phyloP scores from a whole-genome alignment of 2,329 filamentous ascomycete genomes.

The Podosphaera fusca region DNA sequence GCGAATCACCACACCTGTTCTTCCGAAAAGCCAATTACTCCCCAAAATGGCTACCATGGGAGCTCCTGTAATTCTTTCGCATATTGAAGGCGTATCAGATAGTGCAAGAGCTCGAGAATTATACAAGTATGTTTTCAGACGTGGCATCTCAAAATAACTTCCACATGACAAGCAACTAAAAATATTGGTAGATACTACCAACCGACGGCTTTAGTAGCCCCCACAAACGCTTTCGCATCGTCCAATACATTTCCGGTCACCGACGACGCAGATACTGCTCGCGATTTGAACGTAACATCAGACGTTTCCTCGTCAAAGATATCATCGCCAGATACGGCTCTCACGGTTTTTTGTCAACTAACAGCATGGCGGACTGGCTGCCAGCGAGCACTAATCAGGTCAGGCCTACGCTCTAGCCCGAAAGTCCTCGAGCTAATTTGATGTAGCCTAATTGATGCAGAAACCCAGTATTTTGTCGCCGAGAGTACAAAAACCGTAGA shows the following conservation, averaged over 20 bases:
- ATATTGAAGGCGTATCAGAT: constrained; percentile 14
- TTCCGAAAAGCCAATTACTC: background rate
- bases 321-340: constrained; percentile 21
- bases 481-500: constrained; percentile 26
- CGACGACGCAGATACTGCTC: constrained; percentile 1
- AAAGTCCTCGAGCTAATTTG: constrained; percentile 3
- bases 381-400: constrained; percentile 25
- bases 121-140: constrained; percentile 14
- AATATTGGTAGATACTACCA: constrained; percentile 13
- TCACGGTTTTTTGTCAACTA: constrained; percentile 26
- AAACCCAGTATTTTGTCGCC: constrained; percentile 26
- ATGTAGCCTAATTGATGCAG: constrained; percentile 21
- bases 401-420: background rate
- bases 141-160: background rate
- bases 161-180: constrained; percentile 1
- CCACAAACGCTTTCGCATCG: constrained; percentile 2
- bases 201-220: constrained; percentile 5
- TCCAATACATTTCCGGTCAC: background rate
- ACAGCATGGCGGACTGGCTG: constrained; percentile 24
- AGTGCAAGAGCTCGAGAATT: constrained; percentile 14
- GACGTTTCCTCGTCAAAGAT: constrained; percentile 13
- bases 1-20: background rate
- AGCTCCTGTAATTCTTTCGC: constrained; percentile 9
- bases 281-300: constrained; percentile 8
- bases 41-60: constrained; percentile 11